phyloP scores from a whole-genome alignment of 768 basidiomycete genomes.

The Hortiboletus flavorubellus region DNA sequence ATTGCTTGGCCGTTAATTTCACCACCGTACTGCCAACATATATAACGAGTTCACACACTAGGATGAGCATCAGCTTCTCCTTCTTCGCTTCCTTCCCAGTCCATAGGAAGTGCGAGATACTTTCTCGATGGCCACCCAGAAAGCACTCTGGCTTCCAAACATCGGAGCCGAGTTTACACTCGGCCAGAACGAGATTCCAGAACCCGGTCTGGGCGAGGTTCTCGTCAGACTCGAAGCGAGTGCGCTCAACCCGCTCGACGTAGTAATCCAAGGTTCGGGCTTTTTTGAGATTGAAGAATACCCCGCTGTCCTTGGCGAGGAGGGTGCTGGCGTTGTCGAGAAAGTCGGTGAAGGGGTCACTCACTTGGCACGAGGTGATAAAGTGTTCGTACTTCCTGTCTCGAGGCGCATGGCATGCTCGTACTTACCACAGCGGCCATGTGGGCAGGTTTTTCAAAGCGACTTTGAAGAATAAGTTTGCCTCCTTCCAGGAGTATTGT shows the following conservation, averaged over 20 bases:
- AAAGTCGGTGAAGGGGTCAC: slow-evolving; percentile 36
- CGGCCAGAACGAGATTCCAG: slow-evolving; percentile 21
- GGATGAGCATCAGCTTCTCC: neutral
- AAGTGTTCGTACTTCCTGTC: slow-evolving; percentile 2
- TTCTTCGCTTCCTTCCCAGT: too few species aligned
- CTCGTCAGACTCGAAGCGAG: slow-evolving; percentile 40
- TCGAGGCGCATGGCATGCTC: neutral
- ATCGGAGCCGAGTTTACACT: slow-evolving; percentile 6
- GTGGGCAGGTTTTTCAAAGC: slow-evolving; percentile 7
- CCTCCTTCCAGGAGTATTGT: slow-evolving; percentile 25
- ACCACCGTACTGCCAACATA: neutral
- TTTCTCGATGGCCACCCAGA: slow-evolving; percentile 1
- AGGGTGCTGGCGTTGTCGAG: slow-evolving; percentile 36
- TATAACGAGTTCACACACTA: neutral
- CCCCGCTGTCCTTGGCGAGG: slow-evolving; percentile 35
- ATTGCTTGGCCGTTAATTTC: too few species aligned
- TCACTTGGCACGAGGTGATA: slow-evolving; percentile 33
- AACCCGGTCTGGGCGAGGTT: slow-evolving; percentile 39
- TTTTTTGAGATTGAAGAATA: slow-evolving; percentile 26
- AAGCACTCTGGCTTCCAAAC: slow-evolving; percentile 13
- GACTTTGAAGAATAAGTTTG: neutral
- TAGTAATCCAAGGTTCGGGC: neutral
- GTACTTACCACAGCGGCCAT: neutral
- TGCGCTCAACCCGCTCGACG: slow-evolving; percentile 44
- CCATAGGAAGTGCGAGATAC: neutral